Conservation (phyloP, 2,329 filamentous ascomycete genomes). For the Dothidotthia symphoricarpi region DNA sequence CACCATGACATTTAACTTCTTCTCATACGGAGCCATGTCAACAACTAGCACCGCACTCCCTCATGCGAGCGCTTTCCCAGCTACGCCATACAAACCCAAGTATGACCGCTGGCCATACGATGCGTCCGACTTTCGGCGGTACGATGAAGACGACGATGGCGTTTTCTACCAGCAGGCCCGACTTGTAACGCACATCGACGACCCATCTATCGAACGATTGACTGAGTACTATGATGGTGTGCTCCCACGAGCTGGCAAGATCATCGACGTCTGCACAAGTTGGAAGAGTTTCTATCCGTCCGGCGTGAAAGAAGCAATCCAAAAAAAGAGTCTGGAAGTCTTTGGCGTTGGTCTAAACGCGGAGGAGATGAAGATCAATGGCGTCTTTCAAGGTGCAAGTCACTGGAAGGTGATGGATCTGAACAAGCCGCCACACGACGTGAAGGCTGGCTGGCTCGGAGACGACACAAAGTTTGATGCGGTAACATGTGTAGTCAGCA, state of each 20-base stretch:
- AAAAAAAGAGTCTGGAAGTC: conserved; percentile 41
- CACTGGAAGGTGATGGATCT: conserved; percentile 44
- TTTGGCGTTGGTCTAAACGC: conserved; percentile 52
- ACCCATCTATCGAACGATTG: conserved; percentile 48
- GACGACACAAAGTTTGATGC: conserved; percentile 40
- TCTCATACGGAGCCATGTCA: conserved; percentile 8
- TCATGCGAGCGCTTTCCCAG: conserved; percentile 6
- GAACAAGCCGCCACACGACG: conserved; percentile 42
- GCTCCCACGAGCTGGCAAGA: conserved; percentile 43
- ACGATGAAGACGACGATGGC: conserved; percentile 38
- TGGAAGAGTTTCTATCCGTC: conserved; percentile 52
- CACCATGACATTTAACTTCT: conserved; percentile 14
- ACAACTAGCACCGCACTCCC: conserved; percentile 1
- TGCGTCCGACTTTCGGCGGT: conserved; percentile 40
- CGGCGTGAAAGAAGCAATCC: conserved; percentile 29
- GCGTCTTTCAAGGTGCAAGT: conserved; percentile 23
- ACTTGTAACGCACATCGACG: conserved; percentile 57
- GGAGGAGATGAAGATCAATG: conserved; percentile 47
- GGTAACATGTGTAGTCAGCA: conserved; percentile 52
- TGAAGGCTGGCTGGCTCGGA: conserved; percentile 10
- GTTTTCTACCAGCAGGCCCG: conserved; percentile 46
- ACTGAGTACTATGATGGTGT: conserved; percentile 48
- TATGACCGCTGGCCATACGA: conserved; percentile 23
- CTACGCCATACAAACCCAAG: conserved; percentile 15
- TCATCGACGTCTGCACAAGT: conserved; percentile 53